phyloP scores from a whole-genome alignment of 164 flowering plant species.

The Amborella trichopoda region DNA sequence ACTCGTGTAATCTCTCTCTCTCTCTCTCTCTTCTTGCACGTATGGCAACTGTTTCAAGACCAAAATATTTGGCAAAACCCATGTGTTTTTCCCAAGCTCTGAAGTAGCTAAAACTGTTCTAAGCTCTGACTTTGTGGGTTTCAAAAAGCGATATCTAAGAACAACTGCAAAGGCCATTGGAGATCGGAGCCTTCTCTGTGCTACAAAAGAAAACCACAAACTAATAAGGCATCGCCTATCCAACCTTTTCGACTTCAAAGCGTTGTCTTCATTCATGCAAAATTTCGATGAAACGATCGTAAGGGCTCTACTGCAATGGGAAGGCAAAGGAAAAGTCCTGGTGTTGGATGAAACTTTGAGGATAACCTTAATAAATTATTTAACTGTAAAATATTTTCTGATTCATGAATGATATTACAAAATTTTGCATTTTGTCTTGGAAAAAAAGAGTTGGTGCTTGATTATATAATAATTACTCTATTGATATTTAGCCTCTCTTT shows the following conservation, averaged over 20 bases:
- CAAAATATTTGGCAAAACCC: conserved; percentile 36
- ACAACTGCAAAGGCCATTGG: conserved; percentile 41
- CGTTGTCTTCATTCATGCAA: conserved; percentile 15
- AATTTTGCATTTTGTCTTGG: too few species aligned
- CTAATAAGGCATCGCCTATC: conserved; percentile 25
- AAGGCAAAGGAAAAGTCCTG: conserved; percentile 15
- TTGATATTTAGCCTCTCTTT: too few species aligned
- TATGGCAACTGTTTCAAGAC: conserved; percentile 53
- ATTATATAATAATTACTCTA: too few species aligned
- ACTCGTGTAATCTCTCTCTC: too few species aligned
- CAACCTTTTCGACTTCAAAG: conserved; percentile 19
- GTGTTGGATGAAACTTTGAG: conserved; percentile 33
- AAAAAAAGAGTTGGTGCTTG: too few species aligned
- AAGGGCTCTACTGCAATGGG: conserved; percentile 24
- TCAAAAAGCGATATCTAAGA: conserved; percentile 38
- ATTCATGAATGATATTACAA: too few species aligned
- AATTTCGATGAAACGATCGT: conserved; percentile 27
- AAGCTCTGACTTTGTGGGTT: conserved; percentile 24
- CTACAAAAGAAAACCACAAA: conserved; percentile 30
- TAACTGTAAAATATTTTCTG: too few species aligned
- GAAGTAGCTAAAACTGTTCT: conserved; percentile 32
- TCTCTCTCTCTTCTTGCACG: too few species aligned
- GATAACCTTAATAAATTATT: conserved; percentile 22
- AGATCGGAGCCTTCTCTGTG: conserved; percentile 40
- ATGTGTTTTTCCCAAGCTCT: conserved; percentile 37